Conservation (phyloP, 2,329 filamentous ascomycete genomes). For the Juglanconis oblonga region DNA sequence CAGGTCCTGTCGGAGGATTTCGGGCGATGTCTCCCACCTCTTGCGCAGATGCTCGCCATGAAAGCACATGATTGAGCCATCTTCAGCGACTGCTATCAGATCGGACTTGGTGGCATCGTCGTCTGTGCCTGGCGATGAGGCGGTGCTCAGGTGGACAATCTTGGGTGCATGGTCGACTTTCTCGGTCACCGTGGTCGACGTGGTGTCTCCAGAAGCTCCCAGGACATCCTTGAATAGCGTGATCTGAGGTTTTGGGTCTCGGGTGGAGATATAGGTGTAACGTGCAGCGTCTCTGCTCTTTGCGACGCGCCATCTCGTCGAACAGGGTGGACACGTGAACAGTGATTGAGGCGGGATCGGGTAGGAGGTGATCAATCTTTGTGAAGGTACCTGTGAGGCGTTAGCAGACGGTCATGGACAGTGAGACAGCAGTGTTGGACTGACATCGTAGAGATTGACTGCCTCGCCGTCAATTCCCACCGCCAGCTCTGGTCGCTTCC, state of each 20-base stretch:
- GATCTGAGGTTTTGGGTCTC: constrained; percentile 47
- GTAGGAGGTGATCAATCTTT: constrained; percentile 63
- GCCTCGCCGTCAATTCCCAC: constrained; percentile 64
- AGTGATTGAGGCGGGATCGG: constrained; percentile 63
- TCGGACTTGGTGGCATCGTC: constrained; percentile 32
- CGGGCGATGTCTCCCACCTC: constrained; percentile 45
- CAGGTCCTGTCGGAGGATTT: constrained; percentile 40
- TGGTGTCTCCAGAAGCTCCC: constrained; percentile 48
- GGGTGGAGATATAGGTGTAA: constrained; percentile 60
- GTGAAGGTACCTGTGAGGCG: constrained; percentile 52
- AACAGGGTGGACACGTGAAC: constrained; percentile 61
- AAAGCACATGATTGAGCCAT: constrained; percentile 60
- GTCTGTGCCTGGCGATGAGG: constrained; percentile 20
- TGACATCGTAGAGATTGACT: constrained; percentile 63
- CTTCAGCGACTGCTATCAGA: constrained; percentile 55
- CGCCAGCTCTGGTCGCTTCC: constrained; percentile 61
- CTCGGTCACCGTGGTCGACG: constrained; percentile 46
- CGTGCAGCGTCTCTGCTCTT: constrained; percentile 48
- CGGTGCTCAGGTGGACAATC: constrained; percentile 42
- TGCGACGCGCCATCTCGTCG: constrained; percentile 50
- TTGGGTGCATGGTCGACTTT: constrained; percentile 38
- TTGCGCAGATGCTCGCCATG: constrained; percentile 52
- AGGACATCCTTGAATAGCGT: constrained; percentile 59
- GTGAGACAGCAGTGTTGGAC: constrained; percentile 23
- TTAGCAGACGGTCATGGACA: constrained; percentile 17